Evolutionary conservation across 495 filamentous ascomycete genomes (phyloP).

Genomic region (Xylaria cubensis): DNA sequence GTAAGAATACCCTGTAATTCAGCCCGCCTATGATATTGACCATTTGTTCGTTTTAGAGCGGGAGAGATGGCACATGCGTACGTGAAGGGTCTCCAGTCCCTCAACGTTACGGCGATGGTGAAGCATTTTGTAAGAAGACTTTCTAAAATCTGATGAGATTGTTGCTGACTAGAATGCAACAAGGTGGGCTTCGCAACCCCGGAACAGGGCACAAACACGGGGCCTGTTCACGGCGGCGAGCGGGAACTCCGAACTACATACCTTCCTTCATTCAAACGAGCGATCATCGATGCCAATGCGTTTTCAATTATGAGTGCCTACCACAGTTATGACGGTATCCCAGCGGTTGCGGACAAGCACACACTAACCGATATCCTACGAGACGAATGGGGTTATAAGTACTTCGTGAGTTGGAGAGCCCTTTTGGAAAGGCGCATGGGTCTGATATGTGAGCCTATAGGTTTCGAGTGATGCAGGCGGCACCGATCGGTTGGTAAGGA

Average conservation of each 20-base stretch:
- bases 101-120: slow-evolving; percentile 69
- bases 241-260: slow-evolving; percentile 72
- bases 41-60: slow-evolving; percentile 27
- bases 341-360: slow-evolving; percentile 65
- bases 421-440: slow-evolving; percentile 30
- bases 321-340: slow-evolving; percentile 72
- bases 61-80: slow-evolving; percentile 66
- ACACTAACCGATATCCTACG: slow-evolving; percentile 70
- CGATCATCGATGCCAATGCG: slow-evolving; percentile 71
- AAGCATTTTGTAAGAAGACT: slow-evolving; percentile 64
- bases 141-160: background rate
- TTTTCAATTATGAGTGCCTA: slow-evolving; percentile 73
- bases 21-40: background rate
- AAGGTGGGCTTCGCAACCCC: slow-evolving; percentile 65
- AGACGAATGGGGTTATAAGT: slow-evolving; percentile 73
- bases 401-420: slow-evolving; percentile 50
- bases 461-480: slow-evolving; percentile 64
- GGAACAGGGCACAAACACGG: slow-evolving; percentile 73
- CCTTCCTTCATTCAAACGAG: slow-evolving; percentile 68
- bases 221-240: slow-evolving; percentile 71
- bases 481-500: slow-evolving; percentile 60
- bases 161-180: slow-evolving; percentile 11
- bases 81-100: slow-evolving; percentile 66
- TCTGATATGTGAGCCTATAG: slow-evolving; percentile 26
- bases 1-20: slow-evolving; percentile 26